Percentiles rank a stretch among this genome's conserved stretches.
These are phyloP conservation scores for Fusarium sacchari DNA, from an alignment of 2,329 filamentous ascomycete species.

Conservation along the genomic window DNA sequence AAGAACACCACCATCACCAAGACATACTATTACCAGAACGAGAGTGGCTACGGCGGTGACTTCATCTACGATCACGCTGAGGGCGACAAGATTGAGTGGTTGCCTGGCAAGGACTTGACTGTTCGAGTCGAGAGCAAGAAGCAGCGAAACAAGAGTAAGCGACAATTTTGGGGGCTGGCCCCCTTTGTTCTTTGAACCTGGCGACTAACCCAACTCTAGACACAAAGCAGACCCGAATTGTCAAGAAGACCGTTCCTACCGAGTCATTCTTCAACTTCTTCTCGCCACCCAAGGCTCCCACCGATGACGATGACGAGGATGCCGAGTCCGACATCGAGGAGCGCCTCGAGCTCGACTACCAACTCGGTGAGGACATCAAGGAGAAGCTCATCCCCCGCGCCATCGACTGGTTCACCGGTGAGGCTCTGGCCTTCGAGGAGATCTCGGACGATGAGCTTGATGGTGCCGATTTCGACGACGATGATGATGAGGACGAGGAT, in stretches of 20 bases:
- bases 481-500: conserved; percentile 93
- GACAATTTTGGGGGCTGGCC: not conserved
- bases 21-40: conserved; percentile 99
- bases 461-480: conserved; percentile 85
- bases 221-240: conserved; percentile 98
- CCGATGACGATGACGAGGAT: conserved; percentile 75
- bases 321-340: conserved; percentile 93
- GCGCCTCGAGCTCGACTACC: conserved; percentile 97
- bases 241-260: conserved; percentile 98
- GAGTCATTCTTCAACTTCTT: conserved; percentile 99
- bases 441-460: conserved; percentile 84
- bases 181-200: not conserved
- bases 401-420: conserved; percentile 99
- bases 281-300: conserved; percentile 88
- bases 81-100: conserved; percentile 98
- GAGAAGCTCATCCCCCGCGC: conserved; percentile 99
- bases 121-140: conserved; percentile 98
- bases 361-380: conserved; percentile 99
- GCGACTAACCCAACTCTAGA: conserved; percentile 63
- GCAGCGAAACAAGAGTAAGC: conserved; percentile 97
- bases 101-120: conserved; percentile 90
- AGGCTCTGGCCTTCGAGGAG: conserved; percentile 96
- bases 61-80: conserved; percentile 99
- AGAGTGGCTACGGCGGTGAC: conserved; percentile 97
- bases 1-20: conserved; percentile 97